A percentile compares a stretch with the other conserved stretches of the same genome.
These are phyloP conservation scores for Gossypioides kirkii DNA, from an alignment of 345 rosid species.

Conservation along the genomic window DNA sequence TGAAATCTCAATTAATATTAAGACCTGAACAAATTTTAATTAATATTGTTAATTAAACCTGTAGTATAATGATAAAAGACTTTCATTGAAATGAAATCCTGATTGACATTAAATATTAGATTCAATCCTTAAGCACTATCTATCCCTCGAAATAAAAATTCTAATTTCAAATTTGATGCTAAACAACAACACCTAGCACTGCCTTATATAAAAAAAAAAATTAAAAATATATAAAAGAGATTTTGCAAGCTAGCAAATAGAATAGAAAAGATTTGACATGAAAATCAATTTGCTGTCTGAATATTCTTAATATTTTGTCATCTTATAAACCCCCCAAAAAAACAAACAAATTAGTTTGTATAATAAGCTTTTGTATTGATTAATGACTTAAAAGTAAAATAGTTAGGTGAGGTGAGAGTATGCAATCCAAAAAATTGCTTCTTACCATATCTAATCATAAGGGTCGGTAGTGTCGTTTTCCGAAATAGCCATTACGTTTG, in stretches of 20 bases:
- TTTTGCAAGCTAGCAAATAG: neutral
- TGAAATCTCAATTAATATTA: no score
- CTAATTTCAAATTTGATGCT: no score
- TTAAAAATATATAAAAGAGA: neutral
- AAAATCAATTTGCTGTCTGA: neutral
- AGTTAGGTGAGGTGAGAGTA: neutral
- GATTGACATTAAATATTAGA: no score
- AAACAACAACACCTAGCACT: no score
- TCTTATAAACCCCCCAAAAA: neutral
- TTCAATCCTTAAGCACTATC: no score
- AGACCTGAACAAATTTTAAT: no score
- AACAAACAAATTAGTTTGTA: neutral
- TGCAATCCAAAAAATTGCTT: neutral
- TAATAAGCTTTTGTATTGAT: neutral
- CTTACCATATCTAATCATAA: constrained; percentile 10
- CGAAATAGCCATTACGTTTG: neutral
- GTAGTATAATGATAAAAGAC: no score
- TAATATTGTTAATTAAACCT: no score
- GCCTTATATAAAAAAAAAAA: neutral
- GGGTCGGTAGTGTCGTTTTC: constrained; percentile 12
- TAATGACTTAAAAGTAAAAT: neutral
- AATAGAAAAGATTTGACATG: neutral
- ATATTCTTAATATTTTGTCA: neutral
- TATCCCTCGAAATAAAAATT: no score
- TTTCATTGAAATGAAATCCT: no score